These are phyloP conservation scores for Dothideomycetidae sp. DNA, from an alignment of 2,329 filamentous ascomycete species.

Conservation along the genomic window DNA sequence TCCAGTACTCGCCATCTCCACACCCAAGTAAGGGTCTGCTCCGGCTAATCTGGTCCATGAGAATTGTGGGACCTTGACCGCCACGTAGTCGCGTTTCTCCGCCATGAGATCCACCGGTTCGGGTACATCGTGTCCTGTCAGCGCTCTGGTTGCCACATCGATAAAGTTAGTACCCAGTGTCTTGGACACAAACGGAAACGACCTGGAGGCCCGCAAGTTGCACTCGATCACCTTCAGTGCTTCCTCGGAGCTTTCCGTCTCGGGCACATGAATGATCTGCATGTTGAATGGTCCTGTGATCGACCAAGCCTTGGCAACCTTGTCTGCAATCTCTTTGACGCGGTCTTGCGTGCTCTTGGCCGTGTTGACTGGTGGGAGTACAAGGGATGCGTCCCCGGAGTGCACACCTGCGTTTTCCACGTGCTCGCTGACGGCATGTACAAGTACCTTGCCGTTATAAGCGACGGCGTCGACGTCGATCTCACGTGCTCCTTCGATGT, in stretches of 20 bases:
- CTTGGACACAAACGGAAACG: constrained; percentile 97
- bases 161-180: constrained; percentile 95
- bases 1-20: constrained; percentile 93
- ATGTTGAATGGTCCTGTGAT: constrained; percentile 99
- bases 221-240: constrained; percentile 94
- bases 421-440: constrained; percentile 92
- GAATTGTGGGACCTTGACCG: constrained; percentile 97
- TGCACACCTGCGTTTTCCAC: constrained; percentile 95
- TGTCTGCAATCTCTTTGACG: constrained; percentile 87
- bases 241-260: constrained; percentile 59
- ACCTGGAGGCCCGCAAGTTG: constrained; percentile 91
- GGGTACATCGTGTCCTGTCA: constrained; percentile 73
- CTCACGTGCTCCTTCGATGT: constrained; percentile 91
- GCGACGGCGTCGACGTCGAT: constrained; percentile 94
- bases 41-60: constrained; percentile 96
- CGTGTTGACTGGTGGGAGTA: constrained; percentile 73
- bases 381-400: constrained; percentile 89
- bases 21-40: constrained; percentile 91
- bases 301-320: constrained; percentile 91
- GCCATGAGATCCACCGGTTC: constrained; percentile 79
- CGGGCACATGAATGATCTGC: constrained; percentile 93
- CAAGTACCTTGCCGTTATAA: constrained; percentile 66
- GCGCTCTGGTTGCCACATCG: constrained; percentile 82
- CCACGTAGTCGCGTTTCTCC: constrained; percentile 76
- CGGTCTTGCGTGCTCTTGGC: constrained; percentile 66